Base-by-base conservation (phyloP, 495 filamentous ascomycete species). In the Margaritispora aquatica region DNA sequence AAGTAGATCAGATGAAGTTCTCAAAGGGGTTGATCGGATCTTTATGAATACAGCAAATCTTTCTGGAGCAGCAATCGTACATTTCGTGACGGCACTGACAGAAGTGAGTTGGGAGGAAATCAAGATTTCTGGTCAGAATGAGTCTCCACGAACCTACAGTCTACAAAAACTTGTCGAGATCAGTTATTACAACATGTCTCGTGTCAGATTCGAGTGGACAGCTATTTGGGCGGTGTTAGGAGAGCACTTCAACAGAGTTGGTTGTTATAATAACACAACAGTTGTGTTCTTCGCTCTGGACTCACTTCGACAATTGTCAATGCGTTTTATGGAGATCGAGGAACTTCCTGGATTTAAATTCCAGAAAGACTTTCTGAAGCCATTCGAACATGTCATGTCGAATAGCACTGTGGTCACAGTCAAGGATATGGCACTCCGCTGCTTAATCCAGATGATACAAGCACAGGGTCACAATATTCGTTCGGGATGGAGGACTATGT, bases 101-200 rank as follows among this genome's bases (percentile, higher is more conserved):
- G 92, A 96, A 64, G 92, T 99, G 47, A 97, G 94, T 72, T 97
- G 94, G 94, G 92, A 97, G 66, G 94, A 99, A 69, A 99, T 99
- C 64, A 90, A 92, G 68, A 94, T 90, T 9, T 97, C 93, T 0
- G 94, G 95, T 9, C 91, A 95, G 55, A 96, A 89, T 64, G 92
- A 97, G 48, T 91, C 89, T 23, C 95, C 94, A 1, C 84, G 95
- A 51, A 97, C 92, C 9, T 97, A 96, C 75, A 96, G 91, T 69
- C 75, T 99, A 51, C 94, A 99, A 69, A 99, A 99, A 73, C 80
- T 97, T 53, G 95, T 99, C 27, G 94, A 99, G 73, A 97, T 99
- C 70, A 93, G 89, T 72, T 96, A 95, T 68, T 97, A 97, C 81
- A 99, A 99, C 74, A 97, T 99, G 95, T 93, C 87, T 46, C 85